A percentile compares a stretch with the other conserved stretches of the same genome.
These are phyloP conservation scores for Tephrocybe sp. DNA, from an alignment of 768 basidiomycete genomes.

Conservation along the genomic window DNA sequence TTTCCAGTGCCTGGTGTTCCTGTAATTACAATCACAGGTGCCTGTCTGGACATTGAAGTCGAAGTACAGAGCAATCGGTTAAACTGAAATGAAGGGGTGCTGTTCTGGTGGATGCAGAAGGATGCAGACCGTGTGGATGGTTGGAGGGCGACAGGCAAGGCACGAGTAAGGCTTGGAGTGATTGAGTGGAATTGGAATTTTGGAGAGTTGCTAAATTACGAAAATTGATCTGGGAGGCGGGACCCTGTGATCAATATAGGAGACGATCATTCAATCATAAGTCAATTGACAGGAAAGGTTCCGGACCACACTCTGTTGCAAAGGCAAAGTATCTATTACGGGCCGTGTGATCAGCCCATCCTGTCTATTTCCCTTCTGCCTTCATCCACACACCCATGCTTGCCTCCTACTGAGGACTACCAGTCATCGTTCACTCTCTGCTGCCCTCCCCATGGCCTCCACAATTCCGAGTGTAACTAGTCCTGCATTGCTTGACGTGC, in stretches of 20 bases:
- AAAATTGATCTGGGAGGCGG: background rate
- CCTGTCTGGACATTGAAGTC: constrained; percentile 15
- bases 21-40: constrained; percentile 80
- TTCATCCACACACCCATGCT: constrained; percentile 26
- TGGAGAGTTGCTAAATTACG: background rate
- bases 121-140: background rate
- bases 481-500: constrained; percentile 8
- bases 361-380: constrained; percentile 18
- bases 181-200: background rate
- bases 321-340: constrained; percentile 11
- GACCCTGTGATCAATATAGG: too few species aligned
- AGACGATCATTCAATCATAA: background rate
- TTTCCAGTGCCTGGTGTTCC: constrained; percentile 97
- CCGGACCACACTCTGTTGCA: constrained; percentile 15
- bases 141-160: too few species aligned
- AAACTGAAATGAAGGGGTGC: background rate
- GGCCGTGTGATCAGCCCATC: constrained; percentile 15
- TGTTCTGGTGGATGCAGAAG: background rate
- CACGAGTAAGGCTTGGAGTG: too few species aligned
- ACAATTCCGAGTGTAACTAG: constrained; percentile 22
- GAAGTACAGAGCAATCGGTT: too few species aligned
- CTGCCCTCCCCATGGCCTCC: constrained; percentile 18
- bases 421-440: constrained; percentile 1
- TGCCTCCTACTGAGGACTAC: constrained; percentile 30
- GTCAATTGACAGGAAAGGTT: background rate